Conservation (phyloP, 1,284 basidiomycete genomes). For the Puccinia triticina region DNA sequence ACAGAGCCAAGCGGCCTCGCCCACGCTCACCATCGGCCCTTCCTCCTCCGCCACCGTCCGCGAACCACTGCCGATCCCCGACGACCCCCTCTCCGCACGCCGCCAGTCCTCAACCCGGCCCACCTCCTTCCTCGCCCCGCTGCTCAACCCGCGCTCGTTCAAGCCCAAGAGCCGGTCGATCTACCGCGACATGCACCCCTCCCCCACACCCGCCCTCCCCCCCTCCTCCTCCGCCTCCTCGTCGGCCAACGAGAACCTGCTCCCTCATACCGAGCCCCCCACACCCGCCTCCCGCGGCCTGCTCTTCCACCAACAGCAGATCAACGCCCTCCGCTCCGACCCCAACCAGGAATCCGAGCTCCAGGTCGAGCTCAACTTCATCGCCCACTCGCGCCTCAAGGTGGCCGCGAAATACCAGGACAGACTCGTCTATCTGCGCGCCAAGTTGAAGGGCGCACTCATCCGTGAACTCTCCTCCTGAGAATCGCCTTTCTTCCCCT, state of each 20-base stretch:
- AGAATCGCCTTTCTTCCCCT: background rate
- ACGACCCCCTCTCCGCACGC: background rate
- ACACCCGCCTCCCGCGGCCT: background rate
- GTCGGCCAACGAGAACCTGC: background rate
- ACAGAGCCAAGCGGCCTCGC: background rate
- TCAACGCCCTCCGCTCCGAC: background rate
- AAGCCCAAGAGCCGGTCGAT: conserved; percentile 2
- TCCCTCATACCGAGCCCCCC: background rate
- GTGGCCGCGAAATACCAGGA: conserved; percentile 4
- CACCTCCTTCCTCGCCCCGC: conserved; percentile 7
- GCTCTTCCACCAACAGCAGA: background rate
- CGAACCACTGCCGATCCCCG: background rate
- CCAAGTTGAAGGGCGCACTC: conserved; percentile 21
- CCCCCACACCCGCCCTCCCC: background rate
- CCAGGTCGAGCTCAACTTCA: background rate
- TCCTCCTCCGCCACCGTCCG: background rate
- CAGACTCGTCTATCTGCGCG: conserved; percentile 16
- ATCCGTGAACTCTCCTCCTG: conserved; percentile 14
- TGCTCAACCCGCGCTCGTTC: conserved; percentile 1
- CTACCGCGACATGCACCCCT: background rate
- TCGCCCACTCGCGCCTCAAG: background rate
- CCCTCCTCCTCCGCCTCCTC: background rate
- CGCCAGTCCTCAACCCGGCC: background rate
- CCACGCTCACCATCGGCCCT: background rate
- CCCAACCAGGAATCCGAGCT: conserved; percentile 21